These are phyloP conservation scores for Alternaria ethzedia DNA, from an alignment of 2,329 filamentous ascomycete species.

Conservation along the genomic window DNA sequence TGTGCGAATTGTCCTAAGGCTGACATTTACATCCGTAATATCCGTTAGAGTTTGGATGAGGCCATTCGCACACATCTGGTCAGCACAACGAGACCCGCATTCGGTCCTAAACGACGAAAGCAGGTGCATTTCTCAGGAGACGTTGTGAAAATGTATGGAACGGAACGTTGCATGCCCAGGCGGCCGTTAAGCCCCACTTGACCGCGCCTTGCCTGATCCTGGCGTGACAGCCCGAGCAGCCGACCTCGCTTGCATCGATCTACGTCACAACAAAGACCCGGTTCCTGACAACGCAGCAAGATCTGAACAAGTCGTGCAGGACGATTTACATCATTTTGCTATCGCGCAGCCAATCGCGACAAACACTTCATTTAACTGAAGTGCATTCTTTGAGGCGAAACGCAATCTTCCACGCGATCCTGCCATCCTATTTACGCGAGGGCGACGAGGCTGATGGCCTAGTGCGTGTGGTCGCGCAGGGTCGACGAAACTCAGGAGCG, in stretches of 20 bases:
- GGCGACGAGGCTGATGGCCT: constrained; percentile 7
- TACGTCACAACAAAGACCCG: constrained; percentile 12
- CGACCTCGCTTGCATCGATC: constrained; percentile 9
- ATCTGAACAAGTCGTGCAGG: not conserved
- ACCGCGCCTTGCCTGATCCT: constrained; percentile 15
- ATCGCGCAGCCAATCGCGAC: constrained; percentile 14
- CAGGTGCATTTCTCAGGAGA: not conserved
- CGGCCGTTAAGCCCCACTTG: constrained; percentile 13
- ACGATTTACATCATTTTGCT: constrained; percentile 30
- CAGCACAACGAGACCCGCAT: not conserved
- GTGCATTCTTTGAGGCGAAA: constrained; percentile 8
- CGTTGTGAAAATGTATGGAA: constrained; percentile 6
- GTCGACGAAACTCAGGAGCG: not conserved
- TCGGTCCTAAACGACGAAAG: not conserved
- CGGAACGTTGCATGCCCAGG: constrained; percentile 13
- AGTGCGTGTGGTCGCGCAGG: constrained; percentile 5
- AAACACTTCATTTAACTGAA: constrained; percentile 13
- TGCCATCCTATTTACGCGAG: constrained; percentile 15
- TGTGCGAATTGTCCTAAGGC: not conserved
- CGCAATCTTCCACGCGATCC: constrained; percentile 19
- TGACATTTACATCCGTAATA: not conserved
- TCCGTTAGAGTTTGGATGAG: not conserved
- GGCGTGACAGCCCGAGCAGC: constrained; percentile 10
- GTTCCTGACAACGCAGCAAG: constrained; percentile 15
- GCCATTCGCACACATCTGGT: not conserved